Evolutionary conservation across 306 rosid species (phyloP).

Genomic region (Prunus mongolica): DNA sequence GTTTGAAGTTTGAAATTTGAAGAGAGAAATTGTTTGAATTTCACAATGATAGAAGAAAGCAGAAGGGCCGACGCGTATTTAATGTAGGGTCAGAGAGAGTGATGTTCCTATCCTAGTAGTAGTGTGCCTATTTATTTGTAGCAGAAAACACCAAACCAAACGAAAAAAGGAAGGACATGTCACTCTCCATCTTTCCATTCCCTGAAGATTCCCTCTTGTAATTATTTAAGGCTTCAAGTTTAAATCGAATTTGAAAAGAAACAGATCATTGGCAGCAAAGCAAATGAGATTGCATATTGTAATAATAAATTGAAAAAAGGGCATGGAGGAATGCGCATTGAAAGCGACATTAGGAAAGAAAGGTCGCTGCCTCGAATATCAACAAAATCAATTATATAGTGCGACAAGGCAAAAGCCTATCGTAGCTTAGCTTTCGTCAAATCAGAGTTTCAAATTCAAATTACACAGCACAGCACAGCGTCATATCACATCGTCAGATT

Average conservation of each 20-base stretch:
- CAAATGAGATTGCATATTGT: no score
- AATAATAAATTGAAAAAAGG: no score
- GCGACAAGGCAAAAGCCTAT: constrained; percentile 13
- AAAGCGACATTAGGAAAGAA: constrained; percentile 20
- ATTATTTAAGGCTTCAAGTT: no score
- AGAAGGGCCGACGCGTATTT: no score
- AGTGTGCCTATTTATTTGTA: no score
- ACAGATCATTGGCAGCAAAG: no score
- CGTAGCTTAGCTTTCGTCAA: neutral
- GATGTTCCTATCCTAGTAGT: no score
- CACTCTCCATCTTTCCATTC: neutral
- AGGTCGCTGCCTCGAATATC: constrained; percentile 38
- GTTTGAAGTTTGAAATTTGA: no score
- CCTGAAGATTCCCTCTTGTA: neutral
- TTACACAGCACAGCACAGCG: neutral
- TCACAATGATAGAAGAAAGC: no score
- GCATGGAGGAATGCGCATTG: constrained; percentile 20
- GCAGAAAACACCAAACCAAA: neutral
- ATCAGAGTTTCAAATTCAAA: constrained; percentile 25
- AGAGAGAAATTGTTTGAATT: no score
- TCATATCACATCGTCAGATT: constrained; percentile 22
- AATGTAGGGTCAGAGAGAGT: no score
- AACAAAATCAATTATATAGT: constrained; percentile 37
- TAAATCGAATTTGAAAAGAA: no score
- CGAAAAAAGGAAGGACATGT: neutral